phyloP scores from a whole-genome alignment of 2,329 filamentous ascomycete genomes.

The Talaromyces albobiverticillius region DNA sequence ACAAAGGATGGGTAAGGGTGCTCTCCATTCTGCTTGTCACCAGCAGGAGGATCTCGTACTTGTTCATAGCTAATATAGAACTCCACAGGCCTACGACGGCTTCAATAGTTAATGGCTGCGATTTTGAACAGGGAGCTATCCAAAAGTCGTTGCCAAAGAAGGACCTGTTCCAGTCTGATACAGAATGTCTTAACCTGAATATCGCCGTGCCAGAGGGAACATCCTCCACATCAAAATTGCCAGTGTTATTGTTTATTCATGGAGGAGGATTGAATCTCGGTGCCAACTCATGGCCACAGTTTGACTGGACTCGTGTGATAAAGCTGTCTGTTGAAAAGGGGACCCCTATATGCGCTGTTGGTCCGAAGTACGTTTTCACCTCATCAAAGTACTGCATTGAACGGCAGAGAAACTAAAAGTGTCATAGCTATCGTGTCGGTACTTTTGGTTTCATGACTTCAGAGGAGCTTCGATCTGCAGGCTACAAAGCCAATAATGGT shows the following conservation, averaged over 20 bases:
- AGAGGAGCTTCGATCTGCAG: slow-evolving; percentile 44
- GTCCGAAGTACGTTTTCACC: slow-evolving; percentile 39
- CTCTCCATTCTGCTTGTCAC: not conserved
- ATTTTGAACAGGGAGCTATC: slow-evolving; percentile 48
- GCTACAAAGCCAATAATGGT: slow-evolving; percentile 45
- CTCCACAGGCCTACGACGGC: slow-evolving; percentile 37
- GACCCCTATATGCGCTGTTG: slow-evolving; percentile 47
- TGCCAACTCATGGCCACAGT: slow-evolving; percentile 53
- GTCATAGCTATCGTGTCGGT: slow-evolving; percentile 48
- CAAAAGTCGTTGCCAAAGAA: slow-evolving; percentile 47
- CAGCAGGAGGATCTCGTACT: too few species aligned
- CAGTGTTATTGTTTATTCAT: slow-evolving; percentile 54
- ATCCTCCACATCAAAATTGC: slow-evolving; percentile 34
- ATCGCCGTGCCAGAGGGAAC: slow-evolving; percentile 43
- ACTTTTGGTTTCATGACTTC: slow-evolving; percentile 49
- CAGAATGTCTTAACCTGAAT: slow-evolving; percentile 53
- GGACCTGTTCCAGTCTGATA: slow-evolving; percentile 40
- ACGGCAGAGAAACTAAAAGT: slow-evolving; percentile 14
- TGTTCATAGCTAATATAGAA: not conserved
- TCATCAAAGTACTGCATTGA: not conserved
- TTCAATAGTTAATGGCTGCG: slow-evolving; percentile 38
- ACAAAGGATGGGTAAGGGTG: slow-evolving; percentile 38
- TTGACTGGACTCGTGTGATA: slow-evolving; percentile 46
- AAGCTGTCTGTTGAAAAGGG: slow-evolving; percentile 42
- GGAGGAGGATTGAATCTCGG: slow-evolving; percentile 52